Base-by-base conservation (phyloP, 805 yeast species). In the Yarrowia sp. region DNA sequence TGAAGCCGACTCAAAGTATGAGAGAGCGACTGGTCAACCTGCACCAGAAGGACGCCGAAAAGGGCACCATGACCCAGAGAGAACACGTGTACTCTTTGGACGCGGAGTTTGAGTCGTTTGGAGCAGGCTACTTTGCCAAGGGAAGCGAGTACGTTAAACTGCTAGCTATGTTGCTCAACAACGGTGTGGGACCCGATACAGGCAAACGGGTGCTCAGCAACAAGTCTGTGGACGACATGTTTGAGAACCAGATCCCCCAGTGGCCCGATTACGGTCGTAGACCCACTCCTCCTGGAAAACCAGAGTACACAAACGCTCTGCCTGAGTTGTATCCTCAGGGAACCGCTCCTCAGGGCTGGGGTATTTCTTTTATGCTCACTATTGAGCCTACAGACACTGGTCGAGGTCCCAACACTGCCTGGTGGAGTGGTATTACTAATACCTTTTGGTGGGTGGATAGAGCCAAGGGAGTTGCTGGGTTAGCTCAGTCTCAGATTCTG, bases 341-440 rank as follows among this genome's bases (percentile, higher is more conserved):
- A 17, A 70, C 68, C 35, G 70, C 66, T 19, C 66, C 66, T 10
- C 68, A 73, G 63, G 73, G 75, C 11, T 76, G 77, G 77, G 74
- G 77, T 1, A 66, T 72, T 6, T 77, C 77, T 0, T 70, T 73
- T 62, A 67, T 71, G 65, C 70, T 68, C 30, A 68, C 71, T 16
- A 38, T 56, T 28, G 62, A 56, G 49, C 71, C 72, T 5, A 35
- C 40, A 17, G 66, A 64, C 5, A 75, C 78, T 3, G 82, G 82
- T 0, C 68, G 81, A 52, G 75, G 78, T 21, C 68, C 68, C 3
- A 75, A 76, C 4, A 68, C 79, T 0, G 71, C 74, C 10, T 74
- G 71, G 66, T 80, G 83, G 83, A 71, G 75, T 32, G 83, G 83
- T 1, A 59, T 79, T 36, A 74, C 77, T 12, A 80, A 78, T 65